Conservation (phyloP, 495 filamentous ascomycete species). For the Eremomyces bilateralis region DNA sequence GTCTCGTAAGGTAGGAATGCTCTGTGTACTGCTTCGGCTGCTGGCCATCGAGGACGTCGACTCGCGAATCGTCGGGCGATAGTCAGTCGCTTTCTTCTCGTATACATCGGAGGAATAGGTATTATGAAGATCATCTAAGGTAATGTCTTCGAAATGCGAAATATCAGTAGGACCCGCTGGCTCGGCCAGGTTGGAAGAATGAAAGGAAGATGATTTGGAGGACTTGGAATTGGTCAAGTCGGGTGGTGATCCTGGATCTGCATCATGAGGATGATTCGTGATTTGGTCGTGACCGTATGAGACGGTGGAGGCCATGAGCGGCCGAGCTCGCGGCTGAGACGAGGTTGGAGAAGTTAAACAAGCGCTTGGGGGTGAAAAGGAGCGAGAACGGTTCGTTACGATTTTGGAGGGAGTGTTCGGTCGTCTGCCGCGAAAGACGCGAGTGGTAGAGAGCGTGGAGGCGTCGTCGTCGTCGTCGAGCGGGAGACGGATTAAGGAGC, state of each 20-base stretch:
- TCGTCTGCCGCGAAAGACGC: background rate
- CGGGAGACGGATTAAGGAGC: background rate
- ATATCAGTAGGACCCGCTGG: conserved; percentile 18
- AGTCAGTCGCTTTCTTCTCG: conserved; percentile 20
- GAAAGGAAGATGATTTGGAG: conserved; percentile 76
- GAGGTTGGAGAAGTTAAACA: too few species aligned
- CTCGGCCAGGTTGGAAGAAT: conserved; percentile 51
- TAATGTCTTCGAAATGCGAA: conserved; percentile 83
- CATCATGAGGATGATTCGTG: conserved; percentile 7
- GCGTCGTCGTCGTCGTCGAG: too few species aligned
- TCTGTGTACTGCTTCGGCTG: conserved; percentile 1
- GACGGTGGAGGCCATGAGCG: too few species aligned
- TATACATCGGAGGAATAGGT: conserved; percentile 23
- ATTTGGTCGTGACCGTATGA: conserved; percentile 6
- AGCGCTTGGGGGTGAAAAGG: too few species aligned
- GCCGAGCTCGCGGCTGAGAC: too few species aligned
- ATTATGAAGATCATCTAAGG: conserved; percentile 46
- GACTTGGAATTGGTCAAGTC: conserved; percentile 70
- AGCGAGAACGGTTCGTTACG: too few species aligned
- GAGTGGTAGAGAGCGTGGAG: background rate
- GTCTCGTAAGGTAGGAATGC: conserved; percentile 10
- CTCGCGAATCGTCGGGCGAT: conserved; percentile 8
- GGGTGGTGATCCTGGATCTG: conserved; percentile 53
- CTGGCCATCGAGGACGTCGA: conserved; percentile 4
- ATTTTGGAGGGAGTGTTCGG: background rate